Base-by-base conservation (phyloP, 2,329 filamentous ascomycete genomes). In the Sporothrix pseudoabietina region DNA sequence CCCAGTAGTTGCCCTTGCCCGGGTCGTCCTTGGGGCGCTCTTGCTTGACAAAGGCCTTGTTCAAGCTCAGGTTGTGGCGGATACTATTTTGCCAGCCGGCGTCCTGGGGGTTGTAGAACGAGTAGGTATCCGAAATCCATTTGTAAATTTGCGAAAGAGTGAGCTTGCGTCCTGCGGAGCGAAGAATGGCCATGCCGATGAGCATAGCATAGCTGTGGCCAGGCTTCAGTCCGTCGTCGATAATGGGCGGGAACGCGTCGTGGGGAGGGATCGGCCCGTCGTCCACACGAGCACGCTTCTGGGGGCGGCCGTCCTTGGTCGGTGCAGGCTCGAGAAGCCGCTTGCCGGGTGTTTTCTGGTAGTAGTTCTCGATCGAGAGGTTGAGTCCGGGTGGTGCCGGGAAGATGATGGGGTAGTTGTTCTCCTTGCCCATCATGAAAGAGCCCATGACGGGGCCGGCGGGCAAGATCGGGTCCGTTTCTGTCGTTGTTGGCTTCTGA, bases 81-180 rank as follows among this genome's bases (percentile, higher is more conserved):
- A 99, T 99, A 84, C 96, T 98, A 82, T 99, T 99, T 82, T 98
- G 95, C 96, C 96, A 99, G 76, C 96, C 95, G 12, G 92, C 90
- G 78, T 98, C 94, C 72, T 91, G 88, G 59, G 90, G 88, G 77
- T 89, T 91, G 84, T 98, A 99, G 82, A 95, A 98, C 5, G 89
- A 90, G 80, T 92, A 98, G 22, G 91, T 94, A 80, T 97, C 93
- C n/a, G 94, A 97, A 78, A 99, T 98, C 95, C 96, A 99, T 80
- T 97, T 97, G 87, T 98, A 99, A 77, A 99, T 99, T 81, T 98
- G 94, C 35, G 94, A 90, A 22, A 99, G 87, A 0, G 96, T 98
- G 75, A 98, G 86, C 71, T 93, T 91, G 74, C 94, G 90, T 75
- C 91, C 90, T 14, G 92, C 91, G 4, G 96, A 93, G 75, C 94